These are phyloP conservation scores for Elaphomyces granulatus DNA, from an alignment of 495 filamentous ascomycete genomes.

Conservation along the genomic window DNA sequence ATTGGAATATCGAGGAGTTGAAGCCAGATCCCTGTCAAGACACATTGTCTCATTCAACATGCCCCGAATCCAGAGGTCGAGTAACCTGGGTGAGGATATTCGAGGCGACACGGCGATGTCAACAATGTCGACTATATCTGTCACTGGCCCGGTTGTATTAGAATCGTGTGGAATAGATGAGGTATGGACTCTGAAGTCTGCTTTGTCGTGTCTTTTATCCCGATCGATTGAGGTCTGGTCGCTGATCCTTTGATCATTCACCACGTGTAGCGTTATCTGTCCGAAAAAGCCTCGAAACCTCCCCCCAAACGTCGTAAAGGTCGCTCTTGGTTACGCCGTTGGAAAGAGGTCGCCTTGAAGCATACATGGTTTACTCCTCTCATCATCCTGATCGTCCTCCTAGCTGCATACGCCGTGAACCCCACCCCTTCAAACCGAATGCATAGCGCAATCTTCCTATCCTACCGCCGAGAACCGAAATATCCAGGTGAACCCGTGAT, in stretches of 20 bases:
- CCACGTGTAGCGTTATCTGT: no score
- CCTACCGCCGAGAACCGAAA: conserved; percentile 57
- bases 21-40: conserved; percentile 1
- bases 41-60: conserved; percentile 11
- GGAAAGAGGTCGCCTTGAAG: conserved; percentile 49
- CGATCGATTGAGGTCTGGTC: no score
- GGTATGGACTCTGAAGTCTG: no score
- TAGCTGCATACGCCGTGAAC: conserved; percentile 59
- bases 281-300: conserved; percentile 24
- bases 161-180: no score
- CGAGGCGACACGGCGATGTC: conserved; percentile 38
- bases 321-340: conserved; percentile 48
- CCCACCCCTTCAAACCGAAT: conserved; percentile 72
- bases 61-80: conserved; percentile 34
- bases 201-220: no score
- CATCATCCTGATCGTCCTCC: conserved; percentile 46
- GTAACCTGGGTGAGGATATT: conserved; percentile 35
- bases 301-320: conserved; percentile 36
- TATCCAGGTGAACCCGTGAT: conserved; percentile 42
- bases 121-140: conserved; percentile 39
- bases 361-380: conserved; percentile 76
- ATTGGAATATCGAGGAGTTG: not conserved
- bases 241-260: no score
- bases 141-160: no score
- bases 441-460: conserved; percentile 81